A percentile compares a stretch with the other conserved stretches of the same genome.
Conservation (phyloP, 2,329 filamentous ascomycete genomes). For the Botrytis medusae region DNA sequence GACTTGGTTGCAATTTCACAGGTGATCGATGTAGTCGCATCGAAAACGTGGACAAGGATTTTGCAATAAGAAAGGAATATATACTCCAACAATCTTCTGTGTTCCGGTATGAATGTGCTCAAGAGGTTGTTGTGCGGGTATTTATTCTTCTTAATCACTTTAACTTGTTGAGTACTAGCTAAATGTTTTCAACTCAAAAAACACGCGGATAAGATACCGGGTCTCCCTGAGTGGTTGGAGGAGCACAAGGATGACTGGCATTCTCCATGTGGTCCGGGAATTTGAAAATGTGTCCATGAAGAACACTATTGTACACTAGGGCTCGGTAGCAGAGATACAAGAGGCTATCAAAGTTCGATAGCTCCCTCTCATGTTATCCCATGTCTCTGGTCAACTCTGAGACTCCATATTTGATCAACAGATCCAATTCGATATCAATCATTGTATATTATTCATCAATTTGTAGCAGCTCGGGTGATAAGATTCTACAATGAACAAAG, state of each 20-base stretch:
- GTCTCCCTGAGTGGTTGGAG: background rate
- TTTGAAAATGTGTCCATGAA: too few relatives aligned
- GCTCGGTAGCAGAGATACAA: too few relatives aligned
- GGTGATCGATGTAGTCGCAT: background rate
- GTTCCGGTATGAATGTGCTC: background rate
- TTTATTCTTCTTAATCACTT: background rate
- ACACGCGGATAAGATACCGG: background rate
- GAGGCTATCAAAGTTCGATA: too few relatives aligned
- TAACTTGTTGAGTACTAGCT: background rate
- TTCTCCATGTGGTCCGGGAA: background rate
- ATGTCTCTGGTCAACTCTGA: too few relatives aligned
- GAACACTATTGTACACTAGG: too few relatives aligned
- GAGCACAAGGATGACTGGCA: background rate
- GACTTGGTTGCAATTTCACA: background rate
- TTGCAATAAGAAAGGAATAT: background rate
- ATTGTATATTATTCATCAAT: too few relatives aligned
- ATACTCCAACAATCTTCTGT: background rate
- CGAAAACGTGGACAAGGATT: background rate
- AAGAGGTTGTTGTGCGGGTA: background rate
- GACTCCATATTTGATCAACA: too few relatives aligned
- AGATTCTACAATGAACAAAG: too few relatives aligned
- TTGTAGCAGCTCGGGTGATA: too few relatives aligned
- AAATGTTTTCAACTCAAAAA: background rate
- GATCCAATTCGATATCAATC: too few relatives aligned
- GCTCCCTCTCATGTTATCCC: too few relatives aligned